Percentiles rank a stretch among this genome's conserved stretches.
phyloP scores from a whole-genome alignment of 108 stramenopile genomes.

The Stephanodiscus minutulus region DNA sequence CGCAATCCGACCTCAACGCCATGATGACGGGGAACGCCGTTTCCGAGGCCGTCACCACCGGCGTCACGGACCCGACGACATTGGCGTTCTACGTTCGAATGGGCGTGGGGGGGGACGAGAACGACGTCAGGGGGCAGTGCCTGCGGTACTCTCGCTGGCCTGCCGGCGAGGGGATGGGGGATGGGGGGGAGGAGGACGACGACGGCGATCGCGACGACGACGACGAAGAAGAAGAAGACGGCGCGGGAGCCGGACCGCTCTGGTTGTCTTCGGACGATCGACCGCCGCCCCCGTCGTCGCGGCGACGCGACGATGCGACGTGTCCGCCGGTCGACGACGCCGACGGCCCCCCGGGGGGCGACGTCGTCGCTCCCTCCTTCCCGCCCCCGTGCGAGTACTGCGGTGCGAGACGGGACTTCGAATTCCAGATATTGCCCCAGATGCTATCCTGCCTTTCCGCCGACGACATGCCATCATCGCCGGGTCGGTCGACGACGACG shows the following conservation, averaged over 20 bases:
- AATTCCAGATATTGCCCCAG: constrained; percentile 90
- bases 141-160: constrained; percentile 81
- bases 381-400: constrained; percentile 69
- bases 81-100: constrained; percentile 74
- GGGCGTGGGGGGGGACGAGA: constrained; percentile 44
- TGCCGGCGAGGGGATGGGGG: background rate
- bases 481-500: background rate
- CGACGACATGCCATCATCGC: too few species aligned
- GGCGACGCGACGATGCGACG: background rate
- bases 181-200: background rate
- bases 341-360: background rate
- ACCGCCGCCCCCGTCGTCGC: constrained; percentile 28
- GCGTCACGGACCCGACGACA: constrained; percentile 68
- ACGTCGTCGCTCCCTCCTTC: too few species aligned
- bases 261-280: constrained; percentile 71
- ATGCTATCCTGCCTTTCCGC: constrained; percentile 72
- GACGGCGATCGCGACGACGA: constrained; percentile 13
- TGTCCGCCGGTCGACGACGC: background rate
- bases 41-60: constrained; percentile 31
- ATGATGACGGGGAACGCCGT: constrained; percentile 67
- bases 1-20: constrained; percentile 82
- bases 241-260: constrained; percentile 40
- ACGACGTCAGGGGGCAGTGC: constrained; percentile 74
- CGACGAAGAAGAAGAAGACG: constrained; percentile 16
- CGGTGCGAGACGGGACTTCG: constrained; percentile 70